These are phyloP conservation scores for Paramecium pentaurelia DNA, from an alignment of 73 alveolate genomes.

Conservation along the genomic window DNA sequence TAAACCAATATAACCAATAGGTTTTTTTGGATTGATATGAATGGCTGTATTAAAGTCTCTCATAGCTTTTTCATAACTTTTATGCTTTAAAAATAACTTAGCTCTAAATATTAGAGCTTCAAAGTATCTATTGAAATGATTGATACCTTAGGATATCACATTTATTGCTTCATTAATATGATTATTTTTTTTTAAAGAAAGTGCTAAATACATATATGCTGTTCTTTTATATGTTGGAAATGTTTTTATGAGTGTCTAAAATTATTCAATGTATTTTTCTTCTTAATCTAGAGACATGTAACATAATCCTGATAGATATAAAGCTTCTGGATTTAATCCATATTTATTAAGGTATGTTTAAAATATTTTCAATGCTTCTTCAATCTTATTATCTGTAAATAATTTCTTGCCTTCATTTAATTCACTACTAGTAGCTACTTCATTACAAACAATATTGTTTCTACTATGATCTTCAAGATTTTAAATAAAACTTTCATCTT, in stretches of 20 bases:
- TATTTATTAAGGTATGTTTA: background rate
- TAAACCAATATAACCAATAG: constrained; percentile 69
- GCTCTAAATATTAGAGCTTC: constrained; percentile 77
- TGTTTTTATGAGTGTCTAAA: background rate
- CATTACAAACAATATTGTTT: background rate
- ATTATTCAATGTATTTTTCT: background rate
- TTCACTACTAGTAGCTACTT: background rate
- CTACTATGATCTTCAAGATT: background rate
- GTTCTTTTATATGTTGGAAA: constrained; percentile 24
- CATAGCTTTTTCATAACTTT: constrained; percentile 61
- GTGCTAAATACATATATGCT: constrained; percentile 44
- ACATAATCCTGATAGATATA: background rate
- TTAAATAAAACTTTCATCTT: background rate
- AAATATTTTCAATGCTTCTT: constrained; percentile 1
- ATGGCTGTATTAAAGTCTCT: constrained; percentile 52
- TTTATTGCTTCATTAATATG: constrained; percentile 33
- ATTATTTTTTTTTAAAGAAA: background rate
- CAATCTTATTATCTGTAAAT: background rate
- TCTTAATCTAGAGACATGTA: background rate
- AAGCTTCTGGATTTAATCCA: background rate
- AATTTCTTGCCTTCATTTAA: background rate
- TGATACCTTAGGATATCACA: constrained; percentile 39
- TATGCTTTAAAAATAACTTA: constrained; percentile 43
- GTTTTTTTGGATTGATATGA: background rate
- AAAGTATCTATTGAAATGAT: constrained; percentile 60